phyloP scores from a whole-genome alignment of 371 early-diverging fungal genomes.

The Mortierella sp. region DNA sequence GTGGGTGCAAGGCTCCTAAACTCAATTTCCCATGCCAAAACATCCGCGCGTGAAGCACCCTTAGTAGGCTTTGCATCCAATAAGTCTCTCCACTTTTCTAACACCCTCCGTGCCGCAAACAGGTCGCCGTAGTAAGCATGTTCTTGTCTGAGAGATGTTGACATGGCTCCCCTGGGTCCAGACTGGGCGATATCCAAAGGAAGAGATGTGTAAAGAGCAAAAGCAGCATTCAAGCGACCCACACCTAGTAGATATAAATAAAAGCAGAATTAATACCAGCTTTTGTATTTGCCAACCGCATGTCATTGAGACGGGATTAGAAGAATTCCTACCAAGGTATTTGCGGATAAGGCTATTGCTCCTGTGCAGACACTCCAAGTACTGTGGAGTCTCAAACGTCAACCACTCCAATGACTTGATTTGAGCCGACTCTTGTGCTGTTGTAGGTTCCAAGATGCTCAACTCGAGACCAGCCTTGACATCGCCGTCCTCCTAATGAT shows the following conservation, averaged over 20 bases:
- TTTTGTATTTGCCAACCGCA: not conserved
- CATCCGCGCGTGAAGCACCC: not conserved
- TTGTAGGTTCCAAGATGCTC: constrained; percentile 18
- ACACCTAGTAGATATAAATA: constrained; percentile 8
- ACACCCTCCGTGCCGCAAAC: constrained; percentile 27
- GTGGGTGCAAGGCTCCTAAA: constrained; percentile 30
- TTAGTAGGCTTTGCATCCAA: constrained; percentile 12
- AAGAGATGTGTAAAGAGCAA: constrained; percentile 33
- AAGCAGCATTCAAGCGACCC: constrained; percentile 49
- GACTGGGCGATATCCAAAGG: constrained; percentile 32
- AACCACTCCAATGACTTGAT: constrained; percentile 52
- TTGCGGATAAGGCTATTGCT: constrained; percentile 41
- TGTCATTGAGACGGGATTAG: not conserved
- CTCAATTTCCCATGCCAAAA: constrained; percentile 27
- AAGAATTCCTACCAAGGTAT: constrained; percentile 30
- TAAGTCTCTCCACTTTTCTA: constrained; percentile 39
- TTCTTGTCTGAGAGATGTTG: constrained; percentile 23
- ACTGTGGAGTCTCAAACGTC: constrained; percentile 29
- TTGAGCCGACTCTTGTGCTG: constrained; percentile 23
- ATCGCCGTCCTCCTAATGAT: constrained; percentile 10
- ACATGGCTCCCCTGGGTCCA: not conserved
- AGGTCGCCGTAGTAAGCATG: constrained; percentile 37
- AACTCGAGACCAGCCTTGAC: constrained; percentile 19
- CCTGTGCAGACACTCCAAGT: constrained; percentile 35
- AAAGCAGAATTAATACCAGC: not conserved